These are phyloP conservation scores for Fusarium agapanthi DNA, from an alignment of 2,329 filamentous ascomycete species.

Conservation along the genomic window DNA sequence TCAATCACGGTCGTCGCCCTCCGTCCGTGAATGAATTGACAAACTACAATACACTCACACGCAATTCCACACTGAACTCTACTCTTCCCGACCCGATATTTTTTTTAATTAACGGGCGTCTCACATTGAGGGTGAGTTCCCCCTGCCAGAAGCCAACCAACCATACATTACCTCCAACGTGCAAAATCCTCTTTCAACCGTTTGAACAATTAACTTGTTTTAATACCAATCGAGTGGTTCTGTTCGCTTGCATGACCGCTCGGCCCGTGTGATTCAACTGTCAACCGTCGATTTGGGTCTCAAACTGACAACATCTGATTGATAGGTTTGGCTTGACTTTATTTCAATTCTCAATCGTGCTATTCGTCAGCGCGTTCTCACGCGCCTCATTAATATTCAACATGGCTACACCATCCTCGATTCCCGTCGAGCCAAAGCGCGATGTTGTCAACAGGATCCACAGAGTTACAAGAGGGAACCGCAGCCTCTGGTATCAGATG, in stretches of 20 bases:
- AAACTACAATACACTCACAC: background rate
- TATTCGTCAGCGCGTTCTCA: conserved; percentile 6
- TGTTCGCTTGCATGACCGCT: conserved; percentile 13
- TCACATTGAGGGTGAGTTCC: conserved; percentile 35
- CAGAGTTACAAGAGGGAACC: conserved; percentile 73
- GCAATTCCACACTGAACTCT: background rate
- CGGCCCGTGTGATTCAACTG: conserved; percentile 2
- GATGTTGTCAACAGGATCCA: conserved; percentile 58
- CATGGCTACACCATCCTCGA: conserved; percentile 47
- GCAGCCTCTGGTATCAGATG: conserved; percentile 81
- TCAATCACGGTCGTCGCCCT: conserved; percentile 21
- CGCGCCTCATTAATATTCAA: conserved; percentile 25
- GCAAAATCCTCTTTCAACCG: conserved; percentile 1
- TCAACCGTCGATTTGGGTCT: background rate
- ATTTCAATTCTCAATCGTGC: conserved; percentile 18
- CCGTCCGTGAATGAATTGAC: conserved; percentile 23
- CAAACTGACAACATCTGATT: conserved; percentile 15
- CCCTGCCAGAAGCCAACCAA: background rate
- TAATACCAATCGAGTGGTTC: conserved; percentile 8
- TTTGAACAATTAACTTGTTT: conserved; percentile 8
- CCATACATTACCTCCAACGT: conserved; percentile 5
- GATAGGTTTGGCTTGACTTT: conserved; percentile 17
- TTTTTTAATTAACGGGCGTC: conserved; percentile 22
- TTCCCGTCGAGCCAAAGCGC: conserved; percentile 43
- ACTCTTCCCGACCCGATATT: conserved; percentile 8